A percentile compares a stretch with the other conserved stretches of the same genome.
These are phyloP conservation scores for Cenchrus americanus DNA, from an alignment of 176 grass and related monocot species.

Conservation along the genomic window DNA sequence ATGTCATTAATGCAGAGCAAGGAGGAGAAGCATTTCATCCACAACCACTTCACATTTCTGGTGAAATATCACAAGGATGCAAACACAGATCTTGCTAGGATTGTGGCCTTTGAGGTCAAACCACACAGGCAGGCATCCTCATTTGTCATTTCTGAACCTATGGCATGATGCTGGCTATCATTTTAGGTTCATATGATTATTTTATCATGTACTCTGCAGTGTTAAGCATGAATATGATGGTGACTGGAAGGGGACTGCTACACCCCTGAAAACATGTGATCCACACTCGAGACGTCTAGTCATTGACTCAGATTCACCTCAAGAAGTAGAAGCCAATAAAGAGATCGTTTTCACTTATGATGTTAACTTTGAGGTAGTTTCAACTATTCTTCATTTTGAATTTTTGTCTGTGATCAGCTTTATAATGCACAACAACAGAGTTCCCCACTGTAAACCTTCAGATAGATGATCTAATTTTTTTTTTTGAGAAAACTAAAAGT, in stretches of 20 bases:
- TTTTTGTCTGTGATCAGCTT: neutral
- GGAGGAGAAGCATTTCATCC: constrained; percentile 83
- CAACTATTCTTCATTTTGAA: constrained; percentile 2
- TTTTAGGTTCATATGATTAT: constrained; percentile 7
- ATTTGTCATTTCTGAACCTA: neutral
- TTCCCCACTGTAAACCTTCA: constrained; percentile 2
- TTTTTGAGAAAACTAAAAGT: neutral
- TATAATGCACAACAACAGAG: neutral
- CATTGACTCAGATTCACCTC: constrained; percentile 63
- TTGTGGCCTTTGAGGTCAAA: constrained; percentile 93
- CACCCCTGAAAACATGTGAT: constrained; percentile 65
- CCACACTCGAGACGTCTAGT: constrained; percentile 63
- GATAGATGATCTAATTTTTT: constrained; percentile 21
- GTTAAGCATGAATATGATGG: constrained; percentile 78
- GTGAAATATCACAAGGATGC: constrained; percentile 83
- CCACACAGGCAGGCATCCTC: constrained; percentile 59
- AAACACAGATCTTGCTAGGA: constrained; percentile 69
- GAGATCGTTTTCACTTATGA: constrained; percentile 81
- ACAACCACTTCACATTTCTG: constrained; percentile 86
- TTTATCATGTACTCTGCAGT: constrained; percentile 43
- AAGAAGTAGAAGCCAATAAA: constrained; percentile 69
- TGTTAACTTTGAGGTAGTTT: constrained; percentile 70
- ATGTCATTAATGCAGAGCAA: constrained; percentile 65
- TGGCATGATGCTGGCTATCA: neutral
- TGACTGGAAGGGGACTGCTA: constrained; percentile 60